Base-by-base conservation (phyloP, 768 basidiomycete genomes). In the Hydnomerulius pinastri region DNA sequence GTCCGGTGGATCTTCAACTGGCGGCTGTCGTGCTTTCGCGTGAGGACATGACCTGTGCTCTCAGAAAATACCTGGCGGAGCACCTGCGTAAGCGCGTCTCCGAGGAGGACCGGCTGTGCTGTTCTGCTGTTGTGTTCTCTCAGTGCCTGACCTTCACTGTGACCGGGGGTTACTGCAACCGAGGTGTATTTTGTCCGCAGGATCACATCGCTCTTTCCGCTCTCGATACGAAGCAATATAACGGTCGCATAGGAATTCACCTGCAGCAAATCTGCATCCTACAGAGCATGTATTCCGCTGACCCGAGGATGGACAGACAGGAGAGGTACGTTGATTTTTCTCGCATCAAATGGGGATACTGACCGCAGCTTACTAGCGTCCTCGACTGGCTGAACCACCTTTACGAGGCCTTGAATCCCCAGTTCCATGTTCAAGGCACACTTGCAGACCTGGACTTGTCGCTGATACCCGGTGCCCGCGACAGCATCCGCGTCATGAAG, bases 231-330 rank as follows among this genome's bases (percentile, higher is more conserved):
- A 55, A 55, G n/a, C 69, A 66, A 57, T 82, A 75, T 42, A 76
- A 77, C 36, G 20, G 58, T 17, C 73, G 74, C 11, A 61, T 82
- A 6, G 63, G 72, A 4, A 59, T 79, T 24, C 74, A 79, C 54
- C 50, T 85, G 2, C 73, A 74, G 39, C 79, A 82, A 42, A 74
- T 84, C 2, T 55, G 71, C 40, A 78, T 83, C 13, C 68, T 77
- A 35, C 71, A 79, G 23, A 55, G 53, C 7, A 56, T 60, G 55
- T 62, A 58, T 17, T 65, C 58, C 0, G 58, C 54, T 6, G 24
- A 48, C 12, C 57, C 53, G 4, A 6, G 21, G 0, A 46, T 50
- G 15, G 9, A 10, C 2, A 46, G 36, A 29, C 38, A 45, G 9
- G 25, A 55, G 1, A 33, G 28, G 61, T 63, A 39, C 12, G 54